phyloP scores from a whole-genome alignment of 352 stramenopile species.

The Phytophthora pseudosyringae region DNA sequence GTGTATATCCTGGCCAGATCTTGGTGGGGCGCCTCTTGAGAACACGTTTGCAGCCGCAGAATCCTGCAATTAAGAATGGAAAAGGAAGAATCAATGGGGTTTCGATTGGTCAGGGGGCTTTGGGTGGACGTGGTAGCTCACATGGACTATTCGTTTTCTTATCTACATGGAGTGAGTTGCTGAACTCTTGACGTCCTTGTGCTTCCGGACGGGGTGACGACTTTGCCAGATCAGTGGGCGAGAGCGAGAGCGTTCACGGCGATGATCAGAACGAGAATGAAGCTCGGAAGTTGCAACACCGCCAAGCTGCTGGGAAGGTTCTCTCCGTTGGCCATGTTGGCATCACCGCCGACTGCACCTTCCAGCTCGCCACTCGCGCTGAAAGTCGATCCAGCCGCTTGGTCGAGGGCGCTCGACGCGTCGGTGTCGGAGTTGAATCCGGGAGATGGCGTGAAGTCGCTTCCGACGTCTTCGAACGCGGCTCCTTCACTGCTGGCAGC shows the following conservation, averaged over 20 bases:
- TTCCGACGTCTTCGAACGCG: slow-evolving; percentile 2
- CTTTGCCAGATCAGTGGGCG: neutral
- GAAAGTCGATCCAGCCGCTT: neutral
- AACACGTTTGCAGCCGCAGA: slow-evolving; percentile 1
- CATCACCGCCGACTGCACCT: slow-evolving; percentile 5
- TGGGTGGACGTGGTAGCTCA: neutral
- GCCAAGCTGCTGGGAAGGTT: neutral
- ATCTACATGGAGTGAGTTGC: neutral
- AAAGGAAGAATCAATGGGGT: too few species aligned
- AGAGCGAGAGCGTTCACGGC: slow-evolving; percentile 1
- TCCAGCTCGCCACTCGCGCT: slow-evolving; percentile 5
- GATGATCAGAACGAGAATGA: neutral
- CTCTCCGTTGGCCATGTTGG: slow-evolving; percentile 17
- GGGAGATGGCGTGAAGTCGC: slow-evolving; percentile 10
- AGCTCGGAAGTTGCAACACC: neutral
- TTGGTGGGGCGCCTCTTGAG: neutral
- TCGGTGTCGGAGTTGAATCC: slow-evolving; percentile 3
- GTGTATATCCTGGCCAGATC: too few species aligned
- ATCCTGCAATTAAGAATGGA: neutral
- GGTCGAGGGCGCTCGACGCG: slow-evolving; percentile 5
- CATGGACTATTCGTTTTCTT: neutral
- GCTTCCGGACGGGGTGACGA: neutral
- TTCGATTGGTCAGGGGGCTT: too few species aligned
- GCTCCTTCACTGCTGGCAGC: neutral
- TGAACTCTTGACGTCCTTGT: neutral